Evolutionary conservation across 2,329 filamentous ascomycete genomes (phyloP), one percentile per base, ranked within the genome.

Genomic region (Fusarium incarnatum): DNA sequence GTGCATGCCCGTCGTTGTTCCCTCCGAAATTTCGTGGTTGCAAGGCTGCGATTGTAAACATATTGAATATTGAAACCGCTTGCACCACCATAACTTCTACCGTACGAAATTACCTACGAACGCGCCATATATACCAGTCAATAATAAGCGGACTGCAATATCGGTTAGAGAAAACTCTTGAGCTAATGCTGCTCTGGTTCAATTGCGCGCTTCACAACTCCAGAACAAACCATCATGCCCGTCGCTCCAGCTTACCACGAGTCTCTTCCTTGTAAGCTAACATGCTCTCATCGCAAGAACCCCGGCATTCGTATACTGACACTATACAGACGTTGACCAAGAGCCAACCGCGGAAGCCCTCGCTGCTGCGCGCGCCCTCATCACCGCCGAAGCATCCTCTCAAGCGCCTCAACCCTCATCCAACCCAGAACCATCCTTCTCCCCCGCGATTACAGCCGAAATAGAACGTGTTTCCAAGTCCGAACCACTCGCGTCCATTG

Each of bases 241-340:
- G 55, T 77, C 62, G 71, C 73, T 42, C 77, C 79, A 52, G 81
- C 81, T 55, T 83, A 91, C 67, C 91, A 94, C 81, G 92, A 96
- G 78, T 93, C 92, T 23, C 89, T 97, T 23, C 92, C 93, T 50
- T 95, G 92, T 94, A 87, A 72, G 88, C 66, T 52, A 44, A 42
- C 58, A 44, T 28, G 8, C 6, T 49, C 49, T 46, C 58, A 34
- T 22, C 22, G 8, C 25, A 37, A 37, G 9, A 37, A 11, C 12
- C 22, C 13, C 54, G 12, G 22, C 28, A 18, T 28, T 52, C 27
- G 22, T 20, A 45, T 54, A 60, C 62, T 77, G 74, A 71, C 56
- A 56, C 60, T 56, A 45, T 53, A 30, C 79, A 97, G 94, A 97
- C 82, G 91, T 98, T 79, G 95, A 99, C 82, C 77, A 85, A 20